Evolutionary conservation across 1,139 yeast genomes (phyloP).

Genomic region (Saccharomyces pastorianus): DNA sequence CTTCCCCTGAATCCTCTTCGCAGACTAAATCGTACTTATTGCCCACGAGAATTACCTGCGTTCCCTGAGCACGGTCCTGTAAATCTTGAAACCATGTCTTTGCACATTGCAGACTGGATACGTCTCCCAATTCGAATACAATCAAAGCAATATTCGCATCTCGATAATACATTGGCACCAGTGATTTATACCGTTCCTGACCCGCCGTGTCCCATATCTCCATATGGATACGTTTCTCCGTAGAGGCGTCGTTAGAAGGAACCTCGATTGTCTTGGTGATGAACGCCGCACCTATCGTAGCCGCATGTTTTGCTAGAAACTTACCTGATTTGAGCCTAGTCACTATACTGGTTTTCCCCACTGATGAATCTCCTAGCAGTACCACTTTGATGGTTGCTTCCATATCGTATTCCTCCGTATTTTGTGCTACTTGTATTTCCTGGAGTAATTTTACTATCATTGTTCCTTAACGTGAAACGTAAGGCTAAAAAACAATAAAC

Average conservation of each 20-base stretch:
- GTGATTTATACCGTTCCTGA: slow-evolving; percentile 69
- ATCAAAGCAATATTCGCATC: slow-evolving; percentile 77
- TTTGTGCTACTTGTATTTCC: slow-evolving; percentile 3
- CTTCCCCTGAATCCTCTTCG: slow-evolving; percentile 15
- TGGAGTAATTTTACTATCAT: slow-evolving; percentile 2
- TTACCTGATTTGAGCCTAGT: slow-evolving; percentile 87
- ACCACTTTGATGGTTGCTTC: slow-evolving; percentile 54
- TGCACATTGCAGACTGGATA: slow-evolving; percentile 72
- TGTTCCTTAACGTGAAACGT: not conserved
- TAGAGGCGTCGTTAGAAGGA: slow-evolving; percentile 34
- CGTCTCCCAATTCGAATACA: slow-evolving; percentile 61
- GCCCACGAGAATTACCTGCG: slow-evolving; percentile 73
- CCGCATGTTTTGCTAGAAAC: slow-evolving; percentile 75
- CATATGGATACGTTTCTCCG: slow-evolving; percentile 54
- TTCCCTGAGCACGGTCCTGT: slow-evolving; percentile 70
- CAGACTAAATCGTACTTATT: slow-evolving; percentile 59
- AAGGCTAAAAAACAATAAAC: not conserved
- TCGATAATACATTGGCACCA: slow-evolving; percentile 83
- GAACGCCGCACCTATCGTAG: slow-evolving; percentile 96
- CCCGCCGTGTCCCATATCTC: slow-evolving; percentile 91
- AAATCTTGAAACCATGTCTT: slow-evolving; percentile 93
- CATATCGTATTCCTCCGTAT: slow-evolving; percentile 28
- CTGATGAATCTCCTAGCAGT: slow-evolving; percentile 89
- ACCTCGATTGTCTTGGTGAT: slow-evolving; percentile 73
- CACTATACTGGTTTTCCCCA: slow-evolving; percentile 85